These are phyloP conservation scores for Pseudogymnoascus sp. DNA, from an alignment of 2,329 filamentous ascomycete genomes.

Conservation along the genomic window DNA sequence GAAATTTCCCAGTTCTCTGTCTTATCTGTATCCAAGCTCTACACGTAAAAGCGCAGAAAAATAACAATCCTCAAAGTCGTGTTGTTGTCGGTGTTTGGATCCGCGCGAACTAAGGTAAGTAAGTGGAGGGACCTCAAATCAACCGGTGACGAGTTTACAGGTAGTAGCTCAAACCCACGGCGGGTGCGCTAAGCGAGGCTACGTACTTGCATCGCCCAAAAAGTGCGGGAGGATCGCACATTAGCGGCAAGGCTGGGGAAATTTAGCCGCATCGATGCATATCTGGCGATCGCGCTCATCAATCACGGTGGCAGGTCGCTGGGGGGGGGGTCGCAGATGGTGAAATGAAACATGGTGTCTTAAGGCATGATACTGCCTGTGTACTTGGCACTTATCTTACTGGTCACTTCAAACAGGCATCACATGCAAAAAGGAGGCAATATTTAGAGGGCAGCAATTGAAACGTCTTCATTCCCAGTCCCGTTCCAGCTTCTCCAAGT, in stretches of 20 bases:
- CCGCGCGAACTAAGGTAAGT: neutral
- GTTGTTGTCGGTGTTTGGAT: neutral
- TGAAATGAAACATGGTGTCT: neutral
- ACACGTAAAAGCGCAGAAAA: neutral
- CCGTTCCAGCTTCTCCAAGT: neutral
- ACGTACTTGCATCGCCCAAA: neutral
- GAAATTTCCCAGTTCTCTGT: neutral
- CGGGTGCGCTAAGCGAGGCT: neutral
- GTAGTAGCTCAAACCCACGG: neutral
- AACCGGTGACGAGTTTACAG: neutral
- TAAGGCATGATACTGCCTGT: neutral
- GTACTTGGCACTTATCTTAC: neutral
- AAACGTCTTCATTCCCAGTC: neutral
- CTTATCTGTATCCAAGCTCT: neutral
- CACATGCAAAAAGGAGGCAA: neutral
- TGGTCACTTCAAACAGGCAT: neutral
- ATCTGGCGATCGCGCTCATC: neutral
- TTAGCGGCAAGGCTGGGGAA: neutral
- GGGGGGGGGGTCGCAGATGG: neutral
- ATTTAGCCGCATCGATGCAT: neutral
- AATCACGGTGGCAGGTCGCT: neutral
- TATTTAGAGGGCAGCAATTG: neutral
- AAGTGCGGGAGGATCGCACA: neutral
- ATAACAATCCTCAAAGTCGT: neutral
- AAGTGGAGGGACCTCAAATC: neutral